Evolutionary conservation across 148 eudicot species (phyloP).

Genomic region (Persicaria maculosa): DNA sequence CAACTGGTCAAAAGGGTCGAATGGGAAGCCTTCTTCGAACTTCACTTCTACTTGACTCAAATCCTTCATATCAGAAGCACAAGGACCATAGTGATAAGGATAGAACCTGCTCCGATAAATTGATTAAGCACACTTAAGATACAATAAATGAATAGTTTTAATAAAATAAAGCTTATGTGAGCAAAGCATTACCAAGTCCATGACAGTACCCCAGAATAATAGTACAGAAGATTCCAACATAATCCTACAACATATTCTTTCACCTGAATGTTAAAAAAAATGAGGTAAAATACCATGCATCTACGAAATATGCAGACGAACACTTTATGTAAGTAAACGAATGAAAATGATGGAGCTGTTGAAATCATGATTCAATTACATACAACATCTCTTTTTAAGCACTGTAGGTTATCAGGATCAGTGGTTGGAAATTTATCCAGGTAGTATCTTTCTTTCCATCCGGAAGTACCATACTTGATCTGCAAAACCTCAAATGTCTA

Average conservation of each 20-base stretch:
- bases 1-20: slow-evolving; percentile 54
- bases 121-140: not conserved
- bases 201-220: slow-evolving; percentile 39
- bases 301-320: no score
- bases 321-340: no score
- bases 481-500: slow-evolving; percentile 10
- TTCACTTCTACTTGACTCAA: slow-evolving; percentile 23
- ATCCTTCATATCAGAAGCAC: slow-evolving; percentile 58
- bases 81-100: slow-evolving; percentile 43
- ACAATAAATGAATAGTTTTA: no score
- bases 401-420: slow-evolving; percentile 13
- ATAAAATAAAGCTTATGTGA: not conserved
- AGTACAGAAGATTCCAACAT: slow-evolving; percentile 30
- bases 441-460: slow-evolving; percentile 41
- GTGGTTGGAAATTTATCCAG: slow-evolving; percentile 28
- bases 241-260: slow-evolving; percentile 42
- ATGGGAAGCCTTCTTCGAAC: slow-evolving; percentile 42
- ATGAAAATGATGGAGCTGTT: no score
- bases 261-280: slow-evolving; percentile 22
- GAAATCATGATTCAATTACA: not conserved
- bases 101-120: slow-evolving; percentile 35
- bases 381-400: slow-evolving; percentile 27
- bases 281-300: no score
- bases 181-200: slow-evolving; percentile 30
- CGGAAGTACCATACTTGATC: slow-evolving; percentile 31